Base-by-base conservation (phyloP, 495 filamentous ascomycete genomes). In the Penicillium longicatenatum region DNA sequence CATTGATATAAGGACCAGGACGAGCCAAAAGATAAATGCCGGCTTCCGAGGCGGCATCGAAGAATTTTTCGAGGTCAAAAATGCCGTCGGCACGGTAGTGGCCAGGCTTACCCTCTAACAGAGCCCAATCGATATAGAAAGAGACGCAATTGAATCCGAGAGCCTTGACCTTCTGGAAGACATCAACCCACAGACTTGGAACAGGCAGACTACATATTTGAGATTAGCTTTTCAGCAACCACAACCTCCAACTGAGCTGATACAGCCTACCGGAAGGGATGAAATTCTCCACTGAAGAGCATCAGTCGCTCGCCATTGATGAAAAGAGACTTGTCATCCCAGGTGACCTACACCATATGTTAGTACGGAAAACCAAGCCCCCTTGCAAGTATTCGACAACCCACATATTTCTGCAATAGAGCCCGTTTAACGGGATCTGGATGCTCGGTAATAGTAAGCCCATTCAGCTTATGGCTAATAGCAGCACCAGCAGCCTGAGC, bases 131-230 rank as follows among this genome's bases (percentile, higher is more conserved):
- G 16, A 84, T 72, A 63, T 92, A 91, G 70, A 92, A 89, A 0
- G 85, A 89, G 16, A 90, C 85, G n/a, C 79, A 75, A 58, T 88
- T 91, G 71, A 90, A 91, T 2, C 90, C 90, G 0, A 90, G 66
- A 24, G 88, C 87, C 69, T 86, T 90, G 70, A 91, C 81, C 70
- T 94, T 94, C 62, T 92, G 85, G 63, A 94, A 85, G 30, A 93
- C 67, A 65, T 93, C 90, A 42, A 87, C 78, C 79, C 82, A 91
- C 5, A 93, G 75, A 19, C 81, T 79, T 0, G 86, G 80, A 4
- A 93, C 89, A 1, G 90, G 90, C 6, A 93, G 79, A 58, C 89
- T 84, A 26, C 7, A 2, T 26, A 35, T 54, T 17, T 6, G 21
- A 7, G 19, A 16, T 39, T 42, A 3, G 1, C 10, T 52, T 67